Evolutionary conservation across 768 basidiomycete species (phyloP), one percentile per base, ranked within the genome.

Genomic region (Chalciporus pseudorubinellus): DNA sequence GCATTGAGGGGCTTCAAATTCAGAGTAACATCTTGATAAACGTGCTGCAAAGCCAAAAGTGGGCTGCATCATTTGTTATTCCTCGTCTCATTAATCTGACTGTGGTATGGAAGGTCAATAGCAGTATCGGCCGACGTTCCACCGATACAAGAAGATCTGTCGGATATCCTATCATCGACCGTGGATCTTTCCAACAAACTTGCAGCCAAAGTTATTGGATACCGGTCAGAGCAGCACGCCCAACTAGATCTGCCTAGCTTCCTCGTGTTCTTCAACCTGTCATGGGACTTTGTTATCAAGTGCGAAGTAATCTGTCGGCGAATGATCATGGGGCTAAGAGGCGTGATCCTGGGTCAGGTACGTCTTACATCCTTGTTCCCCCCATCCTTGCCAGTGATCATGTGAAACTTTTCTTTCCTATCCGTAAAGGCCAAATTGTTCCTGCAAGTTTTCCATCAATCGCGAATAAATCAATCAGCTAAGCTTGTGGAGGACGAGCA

Each of bases 401-500:
- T 19, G 24, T 55, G 33, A 44, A 34, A 34, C 19, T 47, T 47
- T 33, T 59, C 38, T 19, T 33, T 46, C 31, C 28, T 16, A 10
- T 36, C n/a, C n/a, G 16, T n/a, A 7, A 36, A 94, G 86, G 90
- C 94, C 6, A 95, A 94, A 71, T 71, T 80, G 10, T 99, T 95
- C 73, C 74, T 99, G 22, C 84, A 89, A 61, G 70, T 76, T 1
- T 98, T 95, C 72, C 97, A 99, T 64, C 85, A 93, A 58, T 70
- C 77, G 11, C 79, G 88, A 45, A 80, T 98, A 39, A 81, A 85
- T 3, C 79, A 78, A 49, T 89, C 87, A 3, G 95, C 95, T 22
- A 92, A 88, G 66, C 72, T 92, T 22, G 95, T 99, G 8, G 94
- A 98, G 67, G 93, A 98, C 58, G 97, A 99, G 64, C 88, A 87